Conservation (phyloP, 140 eudicot species). For the Cichorium intybus region DNA sequence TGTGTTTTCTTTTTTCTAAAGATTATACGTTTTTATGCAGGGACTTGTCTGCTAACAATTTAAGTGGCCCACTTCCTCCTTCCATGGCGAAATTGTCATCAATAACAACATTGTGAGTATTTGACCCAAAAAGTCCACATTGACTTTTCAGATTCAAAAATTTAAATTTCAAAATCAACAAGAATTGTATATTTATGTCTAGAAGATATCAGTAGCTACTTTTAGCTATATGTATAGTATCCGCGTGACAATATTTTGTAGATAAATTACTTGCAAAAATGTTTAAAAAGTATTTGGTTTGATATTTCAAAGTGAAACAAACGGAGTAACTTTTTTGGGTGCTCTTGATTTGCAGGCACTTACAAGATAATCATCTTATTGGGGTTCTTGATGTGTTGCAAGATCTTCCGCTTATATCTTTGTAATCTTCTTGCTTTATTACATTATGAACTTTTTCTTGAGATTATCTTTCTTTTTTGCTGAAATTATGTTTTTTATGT, state of each 20-base stretch:
- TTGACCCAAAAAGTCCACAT: neutral
- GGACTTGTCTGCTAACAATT: slow-evolving; percentile 79
- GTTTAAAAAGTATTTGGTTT: neutral
- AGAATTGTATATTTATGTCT: neutral
- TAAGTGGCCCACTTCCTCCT: slow-evolving; percentile 78
- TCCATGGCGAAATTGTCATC: slow-evolving; percentile 71
- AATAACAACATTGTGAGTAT: slow-evolving; percentile 70
- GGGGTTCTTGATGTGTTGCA: slow-evolving; percentile 80
- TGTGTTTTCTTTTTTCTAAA: neutral
- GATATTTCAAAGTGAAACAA: slow-evolving; percentile 10
- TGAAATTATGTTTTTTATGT: neutral
- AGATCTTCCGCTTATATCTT: slow-evolving; percentile 67
- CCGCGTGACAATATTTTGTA: neutral
- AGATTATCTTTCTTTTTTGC: neutral
- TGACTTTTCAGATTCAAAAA: neutral
- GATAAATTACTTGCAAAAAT: neutral
- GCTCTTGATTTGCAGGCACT: slow-evolving; percentile 54
- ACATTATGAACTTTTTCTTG: slow-evolving; percentile 1
- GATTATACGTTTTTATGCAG: slow-evolving; percentile 40
- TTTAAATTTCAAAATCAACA: neutral
- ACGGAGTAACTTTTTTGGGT: neutral
- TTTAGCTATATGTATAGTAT: neutral
- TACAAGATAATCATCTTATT: slow-evolving; percentile 69
- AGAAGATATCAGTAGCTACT: neutral
- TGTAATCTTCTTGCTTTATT: slow-evolving; percentile 46